These are phyloP conservation scores for Penicillium herquei DNA, from an alignment of 495 filamentous ascomycete species.

Conservation along the genomic window DNA sequence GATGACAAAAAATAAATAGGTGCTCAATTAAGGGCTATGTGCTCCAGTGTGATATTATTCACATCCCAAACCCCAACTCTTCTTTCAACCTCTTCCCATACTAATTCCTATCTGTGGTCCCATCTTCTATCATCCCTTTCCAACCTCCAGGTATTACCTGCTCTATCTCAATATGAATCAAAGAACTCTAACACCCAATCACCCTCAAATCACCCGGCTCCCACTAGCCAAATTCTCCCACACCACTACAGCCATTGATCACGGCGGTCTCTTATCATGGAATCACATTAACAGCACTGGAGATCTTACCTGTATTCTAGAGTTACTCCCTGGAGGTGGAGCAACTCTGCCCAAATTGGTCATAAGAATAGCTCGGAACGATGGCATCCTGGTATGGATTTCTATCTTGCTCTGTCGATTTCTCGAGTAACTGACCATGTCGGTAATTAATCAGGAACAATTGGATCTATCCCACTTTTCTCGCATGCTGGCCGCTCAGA, in stretches of 20 bases:
- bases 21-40: too few species aligned
- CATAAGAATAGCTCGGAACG: constrained; percentile 26
- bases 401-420: neutral
- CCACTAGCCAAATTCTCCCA: constrained; percentile 45
- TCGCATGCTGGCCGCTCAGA: constrained; percentile 16
- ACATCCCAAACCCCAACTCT: too few species aligned
- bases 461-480: constrained; percentile 31
- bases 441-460: constrained; percentile 29
- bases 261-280: constrained; percentile 38
- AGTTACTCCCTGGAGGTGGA: constrained; percentile 10
- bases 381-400: constrained; percentile 30
- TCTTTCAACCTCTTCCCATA: too few species aligned
- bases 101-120: too few species aligned
- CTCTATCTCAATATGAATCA: neutral
- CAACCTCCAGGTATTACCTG: neutral
- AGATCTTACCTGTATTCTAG: constrained; percentile 30
- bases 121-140: too few species aligned
- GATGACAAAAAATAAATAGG: too few species aligned
- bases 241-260: constrained; percentile 30
- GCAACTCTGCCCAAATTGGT: constrained; percentile 12
- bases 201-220: neutral
- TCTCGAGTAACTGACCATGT: constrained; percentile 3
- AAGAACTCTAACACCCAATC: neutral
- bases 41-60: too few species aligned
- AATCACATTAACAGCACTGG: constrained; percentile 36